Evolutionary conservation across 768 basidiomycete species (phyloP).

Genomic region (Leucosporidium scottii): DNA sequence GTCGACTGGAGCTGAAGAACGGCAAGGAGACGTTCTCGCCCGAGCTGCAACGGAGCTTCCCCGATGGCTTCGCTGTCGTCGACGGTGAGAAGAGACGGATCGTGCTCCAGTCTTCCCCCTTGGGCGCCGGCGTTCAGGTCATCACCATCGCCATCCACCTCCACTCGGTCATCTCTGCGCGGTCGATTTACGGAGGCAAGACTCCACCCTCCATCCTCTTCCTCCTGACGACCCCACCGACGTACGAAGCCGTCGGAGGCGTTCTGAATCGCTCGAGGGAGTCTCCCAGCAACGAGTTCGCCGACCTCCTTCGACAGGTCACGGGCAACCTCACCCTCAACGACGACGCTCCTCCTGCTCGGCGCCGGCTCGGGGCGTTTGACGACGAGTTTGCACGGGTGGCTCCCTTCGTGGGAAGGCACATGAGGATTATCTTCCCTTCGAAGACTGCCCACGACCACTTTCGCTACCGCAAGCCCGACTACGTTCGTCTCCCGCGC

Average conservation of each 20-base stretch:
- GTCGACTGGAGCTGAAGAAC: neutral
- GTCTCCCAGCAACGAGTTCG: neutral
- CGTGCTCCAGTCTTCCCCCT: neutral
- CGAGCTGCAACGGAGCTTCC: neutral
- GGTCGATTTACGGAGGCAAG: neutral
- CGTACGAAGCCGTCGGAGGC: neutral
- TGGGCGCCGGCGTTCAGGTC: neutral
- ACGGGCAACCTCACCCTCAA: neutral
- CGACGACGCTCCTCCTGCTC: neutral
- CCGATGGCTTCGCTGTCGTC: neutral
- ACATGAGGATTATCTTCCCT: slow-evolving; percentile 9
- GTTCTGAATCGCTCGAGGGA: too few relatives aligned
- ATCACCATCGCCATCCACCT: neutral
- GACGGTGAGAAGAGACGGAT: slow-evolving; percentile 5
- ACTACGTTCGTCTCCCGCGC: neutral
- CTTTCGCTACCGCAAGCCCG: slow-evolving; percentile 10
- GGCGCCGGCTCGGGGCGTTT: neutral
- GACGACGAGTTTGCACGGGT: neutral
- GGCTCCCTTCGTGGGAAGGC: neutral
- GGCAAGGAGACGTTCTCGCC: neutral
- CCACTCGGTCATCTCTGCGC: neutral
- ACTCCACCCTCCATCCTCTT: slow-evolving; percentile 13
- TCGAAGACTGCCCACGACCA: neutral
- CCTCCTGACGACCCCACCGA: slow-evolving; percentile 1
- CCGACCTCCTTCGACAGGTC: neutral